Conservation (phyloP, 2,329 filamentous ascomycete species). For the Sporothrix curviconia region DNA sequence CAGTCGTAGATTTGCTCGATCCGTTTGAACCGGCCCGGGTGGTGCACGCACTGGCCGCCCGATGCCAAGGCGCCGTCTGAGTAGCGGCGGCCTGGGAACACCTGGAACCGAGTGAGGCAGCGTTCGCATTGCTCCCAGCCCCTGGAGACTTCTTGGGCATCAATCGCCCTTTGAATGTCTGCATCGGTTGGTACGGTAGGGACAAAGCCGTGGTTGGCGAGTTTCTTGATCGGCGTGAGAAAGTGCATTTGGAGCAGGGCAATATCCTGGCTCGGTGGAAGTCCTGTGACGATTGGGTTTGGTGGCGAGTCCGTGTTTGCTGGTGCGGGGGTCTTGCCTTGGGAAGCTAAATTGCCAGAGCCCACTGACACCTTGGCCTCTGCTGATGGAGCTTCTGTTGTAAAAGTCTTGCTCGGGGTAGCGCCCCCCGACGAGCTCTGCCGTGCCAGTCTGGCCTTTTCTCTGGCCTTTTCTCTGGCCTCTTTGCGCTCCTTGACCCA, state of each 20-base stretch:
- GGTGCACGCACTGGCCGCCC: constrained; percentile 72
- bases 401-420: too few relatives aligned
- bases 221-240: constrained; percentile 53
- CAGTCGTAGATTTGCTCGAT: constrained; percentile 63
- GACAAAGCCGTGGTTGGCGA: constrained; percentile 72
- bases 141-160: constrained; percentile 58
- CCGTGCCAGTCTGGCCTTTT: constrained; percentile 22
- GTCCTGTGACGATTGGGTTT: constrained; percentile 55
- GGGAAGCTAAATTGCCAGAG: too few relatives aligned
- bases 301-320: neutral
- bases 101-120: constrained; percentile 74
- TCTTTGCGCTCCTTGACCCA: constrained; percentile 60
- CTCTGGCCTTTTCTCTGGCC: constrained; percentile 15
- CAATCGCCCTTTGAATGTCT: constrained; percentile 59
- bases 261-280: constrained; percentile 63
- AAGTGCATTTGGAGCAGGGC: constrained; percentile 52
- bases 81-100: constrained; percentile 77
- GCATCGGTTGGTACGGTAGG: constrained; percentile 56
- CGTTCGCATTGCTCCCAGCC: constrained; percentile 88
- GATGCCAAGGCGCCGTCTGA: constrained; percentile 69
- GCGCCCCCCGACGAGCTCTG: too few relatives aligned
- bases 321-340: neutral
- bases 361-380: neutral
- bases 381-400: neutral
- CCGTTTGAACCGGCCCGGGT: constrained; percentile 64